These are phyloP conservation scores for Melastoma candidum DNA, from an alignment of 441 rosid species.

Conservation along the genomic window DNA sequence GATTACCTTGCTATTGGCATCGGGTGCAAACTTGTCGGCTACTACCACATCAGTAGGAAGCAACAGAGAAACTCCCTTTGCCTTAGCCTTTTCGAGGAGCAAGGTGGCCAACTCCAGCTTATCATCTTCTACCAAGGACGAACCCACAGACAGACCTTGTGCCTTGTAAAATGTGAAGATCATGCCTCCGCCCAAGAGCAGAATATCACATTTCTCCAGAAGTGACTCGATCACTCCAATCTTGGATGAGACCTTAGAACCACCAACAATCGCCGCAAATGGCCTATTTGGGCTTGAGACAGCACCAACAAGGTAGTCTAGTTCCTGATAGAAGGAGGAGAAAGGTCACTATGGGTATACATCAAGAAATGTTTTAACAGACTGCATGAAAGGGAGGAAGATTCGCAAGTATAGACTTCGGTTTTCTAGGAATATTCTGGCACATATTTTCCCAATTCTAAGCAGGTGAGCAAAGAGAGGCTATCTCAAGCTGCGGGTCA, in stretches of 20 bases:
- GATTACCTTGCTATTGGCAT: conserved; percentile 73
- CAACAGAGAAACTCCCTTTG: conserved; percentile 72
- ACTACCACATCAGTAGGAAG: conserved; percentile 66
- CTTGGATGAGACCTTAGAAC: conserved; percentile 92
- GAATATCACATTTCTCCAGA: conserved; percentile 70
- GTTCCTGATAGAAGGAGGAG: conserved; percentile 34
- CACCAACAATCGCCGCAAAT: conserved; percentile 88
- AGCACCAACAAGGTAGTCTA: conserved; percentile 89
- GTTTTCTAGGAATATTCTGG: too few relatives aligned
- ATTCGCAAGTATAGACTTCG: too few relatives aligned
- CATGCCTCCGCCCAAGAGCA: conserved; percentile 90
- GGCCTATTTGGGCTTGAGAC: conserved; percentile 84
- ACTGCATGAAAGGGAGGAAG: not conserved
- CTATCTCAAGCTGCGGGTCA: too few relatives aligned
- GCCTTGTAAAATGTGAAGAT: conserved; percentile 91
- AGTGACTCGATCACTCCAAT: conserved; percentile 88
- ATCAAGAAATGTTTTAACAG: not conserved
- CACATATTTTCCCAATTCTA: too few relatives aligned
- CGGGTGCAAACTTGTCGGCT: conserved; percentile 89
- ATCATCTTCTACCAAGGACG: conserved; percentile 85
- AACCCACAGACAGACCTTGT: conserved; percentile 73
- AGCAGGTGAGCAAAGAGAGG: too few relatives aligned
- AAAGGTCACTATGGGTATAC: not conserved
- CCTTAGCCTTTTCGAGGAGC: conserved; percentile 73
- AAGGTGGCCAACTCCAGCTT: conserved; percentile 74